Evolutionary conservation across 495 filamentous ascomycete genomes (phyloP).

Genomic region (Aspergillus sclerotioniger): DNA sequence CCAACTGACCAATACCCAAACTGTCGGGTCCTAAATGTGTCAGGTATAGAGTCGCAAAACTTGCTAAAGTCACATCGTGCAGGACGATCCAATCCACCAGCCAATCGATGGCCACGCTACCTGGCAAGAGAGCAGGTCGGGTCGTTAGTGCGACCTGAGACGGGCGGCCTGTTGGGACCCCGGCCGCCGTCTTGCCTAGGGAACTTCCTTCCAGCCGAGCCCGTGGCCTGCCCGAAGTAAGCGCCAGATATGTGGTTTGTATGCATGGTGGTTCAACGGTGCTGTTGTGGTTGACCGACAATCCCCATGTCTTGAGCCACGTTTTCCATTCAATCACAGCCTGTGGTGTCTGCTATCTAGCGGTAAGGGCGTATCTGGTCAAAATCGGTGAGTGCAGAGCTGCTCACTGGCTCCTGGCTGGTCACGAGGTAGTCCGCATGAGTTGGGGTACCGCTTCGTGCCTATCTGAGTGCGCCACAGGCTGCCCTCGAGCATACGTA

Average conservation of each 20-base stretch:
- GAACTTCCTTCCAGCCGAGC: background rate
- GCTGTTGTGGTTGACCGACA: slow-evolving; percentile 16
- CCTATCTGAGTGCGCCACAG: background rate
- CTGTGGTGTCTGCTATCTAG: background rate
- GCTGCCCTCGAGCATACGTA: background rate
- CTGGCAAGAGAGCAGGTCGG: background rate
- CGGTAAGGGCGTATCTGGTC: background rate
- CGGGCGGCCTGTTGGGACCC: background rate
- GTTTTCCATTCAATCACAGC: slow-evolving; percentile 2
- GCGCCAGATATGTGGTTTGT: slow-evolving; percentile 5
- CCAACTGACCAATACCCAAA: background rate
- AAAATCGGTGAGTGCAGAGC: background rate
- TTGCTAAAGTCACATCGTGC: background rate
- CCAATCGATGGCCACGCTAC: background rate
- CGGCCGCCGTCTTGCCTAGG: background rate
- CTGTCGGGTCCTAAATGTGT: background rate
- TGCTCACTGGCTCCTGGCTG: background rate
- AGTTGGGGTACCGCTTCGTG: background rate
- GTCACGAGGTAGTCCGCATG: background rate
- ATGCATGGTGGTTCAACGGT: slow-evolving; percentile 6
- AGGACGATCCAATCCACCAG: background rate
- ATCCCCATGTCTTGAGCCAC: slow-evolving; percentile 17
- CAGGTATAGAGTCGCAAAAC: background rate
- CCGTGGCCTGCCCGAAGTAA: background rate
- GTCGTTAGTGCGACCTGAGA: background rate